Evolutionary conservation across 257 asterid genomes (phyloP), one percentile per base, ranked within the genome.

Genomic region (Thymus quinquecostatus): DNA sequence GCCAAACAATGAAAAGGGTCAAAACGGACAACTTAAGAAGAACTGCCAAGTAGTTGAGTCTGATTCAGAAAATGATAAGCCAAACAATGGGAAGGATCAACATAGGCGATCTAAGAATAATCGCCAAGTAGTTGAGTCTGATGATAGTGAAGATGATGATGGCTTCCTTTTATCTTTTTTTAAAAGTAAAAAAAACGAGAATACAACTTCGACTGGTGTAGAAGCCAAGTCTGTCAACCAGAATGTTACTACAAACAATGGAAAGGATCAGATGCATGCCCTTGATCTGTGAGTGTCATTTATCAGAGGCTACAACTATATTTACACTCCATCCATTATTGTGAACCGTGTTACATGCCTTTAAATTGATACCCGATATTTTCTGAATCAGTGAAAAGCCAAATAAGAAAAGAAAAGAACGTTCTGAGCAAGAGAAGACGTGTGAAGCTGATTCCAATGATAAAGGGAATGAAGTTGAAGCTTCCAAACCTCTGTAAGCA

Each of bases 351-450:
- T 32, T 63, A 51, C 53, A 29, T 51, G 12, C 50, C 55, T 65
- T 68, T 74, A 33, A 66, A 63, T 67, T 48, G 61, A 70, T 75
- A 60, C 63, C 40, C 34, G n/a, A 49, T 38, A 13, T 41, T 54
- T 77, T 61, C 27, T 64, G 44, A 8, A 57, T 80, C 76, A 81
- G 85, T 59, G 75, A 8, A 69, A 81, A 54, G 34, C 75, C 77
- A 6, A 85, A 81, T 74, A 86, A 77, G 87, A 93, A 86, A 80
- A 86, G 96, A 76, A 91, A 84, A 75, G 78, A 64, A 60, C 79
- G 72, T 30, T 40, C 80, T 27, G 72, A 66, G 50, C 84, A 76
- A 75, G 81, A 66, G 77, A 84, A 81, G 70, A 59, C 59, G 60
- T 11, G 65, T 68, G 86, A 72, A 69, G 78, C 62, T 10, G 65